Percentiles rank a stretch among this genome's conserved stretches.
Evolutionary conservation across 495 filamentous ascomycete genomes (phyloP).

Genomic region (Schizothecium vesticola): DNA sequence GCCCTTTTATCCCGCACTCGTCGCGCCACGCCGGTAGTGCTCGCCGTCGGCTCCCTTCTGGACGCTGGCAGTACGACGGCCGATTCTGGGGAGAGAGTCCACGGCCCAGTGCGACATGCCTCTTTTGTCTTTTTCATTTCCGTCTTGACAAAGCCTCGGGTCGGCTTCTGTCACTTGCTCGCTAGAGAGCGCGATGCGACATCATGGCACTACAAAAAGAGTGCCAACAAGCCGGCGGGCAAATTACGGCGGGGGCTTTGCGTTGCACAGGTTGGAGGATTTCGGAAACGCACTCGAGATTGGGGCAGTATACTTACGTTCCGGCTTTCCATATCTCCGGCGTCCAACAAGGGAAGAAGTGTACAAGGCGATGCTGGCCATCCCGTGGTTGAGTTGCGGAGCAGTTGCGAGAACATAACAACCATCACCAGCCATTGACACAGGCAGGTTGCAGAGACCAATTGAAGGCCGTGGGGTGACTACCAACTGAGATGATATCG

Average conservation of each 20-base stretch:
- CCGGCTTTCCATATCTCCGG: neutral
- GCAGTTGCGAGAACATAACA: neutral
- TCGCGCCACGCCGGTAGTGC: neutral
- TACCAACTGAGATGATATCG: neutral
- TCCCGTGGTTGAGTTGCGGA: neutral
- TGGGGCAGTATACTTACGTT: neutral
- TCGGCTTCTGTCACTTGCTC: neutral
- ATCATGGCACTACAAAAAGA: neutral
- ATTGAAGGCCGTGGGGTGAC: neutral
- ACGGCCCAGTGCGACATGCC: neutral
- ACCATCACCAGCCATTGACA: neutral
- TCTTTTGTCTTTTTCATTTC: neutral
- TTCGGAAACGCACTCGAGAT: neutral
- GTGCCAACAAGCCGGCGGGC: neutral
- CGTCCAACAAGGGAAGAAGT: neutral
- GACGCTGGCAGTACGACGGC: neutral
- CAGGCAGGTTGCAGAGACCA: neutral
- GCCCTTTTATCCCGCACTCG: slow-evolving; percentile 4
- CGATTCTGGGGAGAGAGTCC: neutral
- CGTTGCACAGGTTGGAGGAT: neutral
- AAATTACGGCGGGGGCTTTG: neutral
- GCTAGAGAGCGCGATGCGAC: neutral
- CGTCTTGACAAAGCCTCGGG: neutral
- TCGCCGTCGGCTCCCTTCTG: neutral
- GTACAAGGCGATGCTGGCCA: neutral